These are phyloP conservation scores for Rhododendron simsii DNA, from an alignment of 148 eudicot species.

Conservation along the genomic window DNA sequence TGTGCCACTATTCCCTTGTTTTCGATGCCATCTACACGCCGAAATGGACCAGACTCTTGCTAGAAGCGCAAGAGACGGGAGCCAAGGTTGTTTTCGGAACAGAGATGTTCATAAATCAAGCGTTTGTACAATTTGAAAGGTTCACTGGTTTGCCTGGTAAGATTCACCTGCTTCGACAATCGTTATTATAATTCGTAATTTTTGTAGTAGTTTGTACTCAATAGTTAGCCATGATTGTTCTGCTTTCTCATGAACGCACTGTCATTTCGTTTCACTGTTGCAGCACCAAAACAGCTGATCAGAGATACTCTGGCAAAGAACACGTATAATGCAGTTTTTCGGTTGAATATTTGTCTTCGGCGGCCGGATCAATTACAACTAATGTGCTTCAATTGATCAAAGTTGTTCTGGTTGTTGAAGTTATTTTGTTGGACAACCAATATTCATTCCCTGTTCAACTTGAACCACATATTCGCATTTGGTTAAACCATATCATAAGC, in stretches of 20 bases:
- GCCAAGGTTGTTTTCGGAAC: constrained; percentile 54
- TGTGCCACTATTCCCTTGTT: constrained; percentile 55
- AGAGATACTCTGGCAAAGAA: constrained; percentile 30
- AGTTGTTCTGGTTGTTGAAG: not conserved
- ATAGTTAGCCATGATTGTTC: not conserved
- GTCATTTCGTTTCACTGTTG: not conserved
- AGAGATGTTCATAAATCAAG: constrained; percentile 88
- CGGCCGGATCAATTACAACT: not conserved
- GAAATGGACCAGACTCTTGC: constrained; percentile 65
- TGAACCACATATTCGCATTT: not conserved
- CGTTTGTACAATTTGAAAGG: constrained; percentile 72
- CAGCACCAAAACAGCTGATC: constrained; percentile 63
- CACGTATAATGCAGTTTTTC: not conserved
- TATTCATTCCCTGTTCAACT: not conserved
- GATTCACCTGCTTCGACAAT: not conserved
- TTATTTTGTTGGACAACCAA: not conserved
- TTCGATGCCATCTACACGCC: constrained; percentile 92
- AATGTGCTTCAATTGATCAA: not conserved
- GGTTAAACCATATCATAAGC: not conserved
- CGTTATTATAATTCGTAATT: not conserved
- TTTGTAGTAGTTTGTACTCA: not conserved
- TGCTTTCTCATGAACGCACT: not conserved
- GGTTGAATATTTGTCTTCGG: not conserved
- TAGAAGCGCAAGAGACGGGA: constrained; percentile 64
- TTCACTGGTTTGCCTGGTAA: constrained; percentile 87